These are phyloP conservation scores for Neobulgaria alba DNA, from an alignment of 2,329 filamentous ascomycete species.

Conservation along the genomic window DNA sequence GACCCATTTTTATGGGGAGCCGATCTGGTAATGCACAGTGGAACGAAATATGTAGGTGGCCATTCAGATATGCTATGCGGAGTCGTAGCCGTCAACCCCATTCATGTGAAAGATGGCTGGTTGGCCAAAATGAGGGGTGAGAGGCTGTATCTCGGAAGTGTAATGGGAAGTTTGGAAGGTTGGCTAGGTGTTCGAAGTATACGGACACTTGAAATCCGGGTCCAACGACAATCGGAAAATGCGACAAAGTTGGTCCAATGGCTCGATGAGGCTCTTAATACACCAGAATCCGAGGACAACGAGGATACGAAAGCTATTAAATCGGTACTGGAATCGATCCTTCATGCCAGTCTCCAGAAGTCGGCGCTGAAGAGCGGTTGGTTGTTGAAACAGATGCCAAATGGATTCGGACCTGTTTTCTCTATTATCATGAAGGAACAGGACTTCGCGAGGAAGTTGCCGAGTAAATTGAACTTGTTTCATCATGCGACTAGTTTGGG, in stretches of 20 bases:
- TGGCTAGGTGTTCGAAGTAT: conserved; percentile 87
- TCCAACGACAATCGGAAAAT: conserved; percentile 66
- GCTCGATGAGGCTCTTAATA: conserved; percentile 39
- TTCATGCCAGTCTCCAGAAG: conserved; percentile 74
- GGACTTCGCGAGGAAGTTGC: conserved; percentile 57
- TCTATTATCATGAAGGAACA: conserved; percentile 57
- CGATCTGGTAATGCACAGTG: conserved; percentile 84
- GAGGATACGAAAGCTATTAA: conserved; percentile 36
- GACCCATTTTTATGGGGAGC: conserved; percentile 77
- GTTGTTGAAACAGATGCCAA: conserved; percentile 82
- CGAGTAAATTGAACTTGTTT: conserved; percentile 73
- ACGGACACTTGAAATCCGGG: conserved; percentile 76
- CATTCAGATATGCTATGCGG: conserved; percentile 92
- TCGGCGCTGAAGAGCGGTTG: conserved; percentile 53
- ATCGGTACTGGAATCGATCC: conserved; percentile 50
- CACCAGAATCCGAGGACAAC: conserved; percentile 12
- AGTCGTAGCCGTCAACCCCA: conserved; percentile 58
- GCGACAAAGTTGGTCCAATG: conserved; percentile 63
- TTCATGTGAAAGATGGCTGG: conserved; percentile 44
- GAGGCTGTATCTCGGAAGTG: conserved; percentile 66
- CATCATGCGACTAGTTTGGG: conserved; percentile 92
- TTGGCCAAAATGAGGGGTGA: conserved; percentile 54
- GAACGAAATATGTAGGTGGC: conserved; percentile 93
- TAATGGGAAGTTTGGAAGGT: conserved; percentile 83
- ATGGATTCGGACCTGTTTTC: conserved; percentile 85